A percentile compares a stretch with the other conserved stretches of the same genome.
Evolutionary conservation across 140 eudicot species (phyloP).

Genomic region (Bidens hawaiensis): DNA sequence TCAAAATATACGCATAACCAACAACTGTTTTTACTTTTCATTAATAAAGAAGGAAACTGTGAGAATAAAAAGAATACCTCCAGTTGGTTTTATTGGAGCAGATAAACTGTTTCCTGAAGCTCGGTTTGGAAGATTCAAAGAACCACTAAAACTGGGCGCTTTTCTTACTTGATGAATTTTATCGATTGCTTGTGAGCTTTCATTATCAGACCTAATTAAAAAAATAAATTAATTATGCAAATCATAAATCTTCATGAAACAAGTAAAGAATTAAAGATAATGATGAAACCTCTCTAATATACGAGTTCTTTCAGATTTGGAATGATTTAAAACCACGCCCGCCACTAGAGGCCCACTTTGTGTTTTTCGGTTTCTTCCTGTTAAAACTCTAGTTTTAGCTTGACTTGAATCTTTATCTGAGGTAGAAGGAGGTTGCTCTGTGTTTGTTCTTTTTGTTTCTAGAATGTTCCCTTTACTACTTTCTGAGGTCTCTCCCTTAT

Average conservation of each 20-base stretch:
- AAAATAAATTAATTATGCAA: slow-evolving; percentile 1
- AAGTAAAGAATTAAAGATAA: not conserved
- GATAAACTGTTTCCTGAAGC: slow-evolving; percentile 99
- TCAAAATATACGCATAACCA: slow-evolving; percentile 4
- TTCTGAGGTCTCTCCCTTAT: slow-evolving; percentile 36
- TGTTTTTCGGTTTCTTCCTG: slow-evolving; percentile 58
- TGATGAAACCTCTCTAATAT: slow-evolving; percentile 61
- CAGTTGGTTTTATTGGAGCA: slow-evolving; percentile 94
- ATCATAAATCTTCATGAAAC: not conserved
- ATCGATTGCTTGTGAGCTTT: slow-evolving; percentile 55
- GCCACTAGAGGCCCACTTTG: slow-evolving; percentile 93
- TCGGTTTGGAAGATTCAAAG: slow-evolving; percentile 83
- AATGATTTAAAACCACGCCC: slow-evolving; percentile 56
- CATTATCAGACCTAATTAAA: not conserved
- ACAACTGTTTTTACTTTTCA: too few species aligned
- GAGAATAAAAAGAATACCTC: slow-evolving; percentile 51
- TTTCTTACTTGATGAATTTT: slow-evolving; percentile 52
- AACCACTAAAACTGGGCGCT: slow-evolving; percentile 97
- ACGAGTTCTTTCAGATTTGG: slow-evolving; percentile 58
- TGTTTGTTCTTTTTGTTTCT: slow-evolving; percentile 32
- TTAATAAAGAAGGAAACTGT: not conserved
- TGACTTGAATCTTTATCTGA: slow-evolving; percentile 51
- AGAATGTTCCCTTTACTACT: slow-evolving; percentile 34
- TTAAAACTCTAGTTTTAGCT: slow-evolving; percentile 42
- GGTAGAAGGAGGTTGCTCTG: slow-evolving; percentile 47